These are phyloP conservation scores for Trichoderma koningiopsis DNA, from an alignment of 2,329 filamentous ascomycete genomes.

Conservation along the genomic window DNA sequence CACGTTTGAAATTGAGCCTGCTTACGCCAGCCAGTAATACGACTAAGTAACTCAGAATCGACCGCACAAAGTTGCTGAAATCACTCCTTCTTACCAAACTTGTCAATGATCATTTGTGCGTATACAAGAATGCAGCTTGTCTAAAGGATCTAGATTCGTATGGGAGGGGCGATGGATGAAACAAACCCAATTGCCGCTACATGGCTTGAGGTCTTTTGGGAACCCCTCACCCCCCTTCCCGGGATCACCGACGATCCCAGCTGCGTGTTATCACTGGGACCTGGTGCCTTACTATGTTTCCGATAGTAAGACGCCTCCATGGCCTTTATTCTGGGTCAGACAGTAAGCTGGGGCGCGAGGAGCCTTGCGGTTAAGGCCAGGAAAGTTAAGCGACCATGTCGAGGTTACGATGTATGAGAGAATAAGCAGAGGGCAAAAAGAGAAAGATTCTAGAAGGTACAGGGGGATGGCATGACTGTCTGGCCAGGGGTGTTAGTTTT, in stretches of 20 bases:
- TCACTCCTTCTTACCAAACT: neutral
- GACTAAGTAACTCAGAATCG: neutral
- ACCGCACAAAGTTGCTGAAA: neutral
- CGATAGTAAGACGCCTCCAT: constrained; percentile 17
- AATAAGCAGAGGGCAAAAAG: constrained; percentile 10
- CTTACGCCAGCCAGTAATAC: constrained; percentile 16
- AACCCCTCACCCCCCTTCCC: neutral
- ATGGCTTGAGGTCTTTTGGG: neutral
- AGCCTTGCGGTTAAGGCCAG: neutral
- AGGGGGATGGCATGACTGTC: neutral
- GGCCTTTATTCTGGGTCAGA: neutral
- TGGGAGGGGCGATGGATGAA: neutral
- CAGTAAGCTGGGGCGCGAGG: neutral
- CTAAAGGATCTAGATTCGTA: neutral
- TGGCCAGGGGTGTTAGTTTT: neutral
- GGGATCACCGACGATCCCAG: constrained; percentile 22
- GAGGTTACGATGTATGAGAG: neutral
- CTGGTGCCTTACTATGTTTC: neutral
- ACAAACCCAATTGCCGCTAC: constrained; percentile 3
- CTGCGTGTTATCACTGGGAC: neutral
- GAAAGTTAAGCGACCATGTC: constrained; percentile 2
- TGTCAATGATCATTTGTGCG: neutral
- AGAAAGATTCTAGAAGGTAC: constrained; percentile 16
- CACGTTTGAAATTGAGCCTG: neutral
- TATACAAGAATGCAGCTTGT: neutral